Evolutionary conservation across 164 flowering plant species (phyloP).

Genomic region (Dillenia turbinata): DNA sequence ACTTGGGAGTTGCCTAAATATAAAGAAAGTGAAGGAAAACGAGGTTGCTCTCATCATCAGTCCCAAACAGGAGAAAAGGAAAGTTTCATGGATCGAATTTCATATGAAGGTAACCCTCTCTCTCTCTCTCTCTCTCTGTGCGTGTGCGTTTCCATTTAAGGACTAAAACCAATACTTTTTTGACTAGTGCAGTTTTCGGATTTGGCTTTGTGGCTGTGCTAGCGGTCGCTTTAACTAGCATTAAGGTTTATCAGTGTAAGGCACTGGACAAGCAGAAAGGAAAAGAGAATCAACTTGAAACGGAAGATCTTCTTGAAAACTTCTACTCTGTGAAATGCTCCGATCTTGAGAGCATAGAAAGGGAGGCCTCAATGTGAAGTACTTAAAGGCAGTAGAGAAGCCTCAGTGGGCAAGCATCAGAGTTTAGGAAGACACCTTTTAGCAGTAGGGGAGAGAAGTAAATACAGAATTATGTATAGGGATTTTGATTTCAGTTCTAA

Average conservation of each 20-base stretch:
- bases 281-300: background rate
- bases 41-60: background rate
- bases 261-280: background rate
- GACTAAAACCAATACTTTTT: background rate
- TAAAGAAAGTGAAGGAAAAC: background rate
- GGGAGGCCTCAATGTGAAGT: no score
- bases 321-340: no score
- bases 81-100: background rate
- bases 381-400: no score
- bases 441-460: no score
- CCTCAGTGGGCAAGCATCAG: no score
- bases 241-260: background rate
- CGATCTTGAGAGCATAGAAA: no score
- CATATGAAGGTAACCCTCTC: background rate
- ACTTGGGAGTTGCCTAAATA: constrained; percentile 30
- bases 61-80: background rate
- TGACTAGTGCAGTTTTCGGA: background rate
- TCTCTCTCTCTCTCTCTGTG: background rate
- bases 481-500: no score
- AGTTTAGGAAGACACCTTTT: no score
- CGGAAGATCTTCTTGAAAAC: no score
- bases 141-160: background rate
- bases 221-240: background rate
- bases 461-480: no score
- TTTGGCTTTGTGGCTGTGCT: background rate